These are phyloP conservation scores for Phytophthora agathidicida DNA, from an alignment of 352 stramenopile species.

Conservation along the genomic window DNA sequence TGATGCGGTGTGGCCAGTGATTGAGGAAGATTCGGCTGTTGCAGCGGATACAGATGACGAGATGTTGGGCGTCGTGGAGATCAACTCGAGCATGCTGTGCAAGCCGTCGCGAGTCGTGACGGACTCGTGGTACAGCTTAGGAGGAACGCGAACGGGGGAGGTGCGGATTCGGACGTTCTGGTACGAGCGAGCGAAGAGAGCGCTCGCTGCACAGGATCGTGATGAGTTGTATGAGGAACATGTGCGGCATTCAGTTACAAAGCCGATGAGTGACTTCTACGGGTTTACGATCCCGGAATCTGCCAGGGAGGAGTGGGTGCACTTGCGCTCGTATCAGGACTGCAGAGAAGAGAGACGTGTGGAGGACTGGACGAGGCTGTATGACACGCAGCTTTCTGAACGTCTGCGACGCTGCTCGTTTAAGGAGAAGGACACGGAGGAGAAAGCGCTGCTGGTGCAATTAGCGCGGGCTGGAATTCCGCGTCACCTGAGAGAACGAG, in stretches of 20 bases:
- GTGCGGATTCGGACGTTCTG: conserved; percentile 70
- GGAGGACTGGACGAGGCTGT: conserved; percentile 64
- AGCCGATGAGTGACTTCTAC: conserved; percentile 61
- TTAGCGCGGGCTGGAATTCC: conserved; percentile 62
- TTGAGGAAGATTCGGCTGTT: conserved; percentile 13
- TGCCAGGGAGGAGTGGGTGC: conserved; percentile 49
- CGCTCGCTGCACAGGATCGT: conserved; percentile 27
- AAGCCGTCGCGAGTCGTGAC: conserved; percentile 44
- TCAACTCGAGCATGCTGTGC: conserved; percentile 47
- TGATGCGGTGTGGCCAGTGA: conserved; percentile 18
- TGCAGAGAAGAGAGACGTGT: conserved; percentile 72
- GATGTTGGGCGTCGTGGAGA: conserved; percentile 56
- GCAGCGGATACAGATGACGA: conserved; percentile 40
- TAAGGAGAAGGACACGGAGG: conserved; percentile 36
- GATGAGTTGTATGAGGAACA: conserved; percentile 50
- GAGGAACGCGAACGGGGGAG: conserved; percentile 58
- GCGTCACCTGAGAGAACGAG: conserved; percentile 61
- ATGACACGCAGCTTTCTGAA: conserved; percentile 54
- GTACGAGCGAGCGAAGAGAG: conserved; percentile 24
- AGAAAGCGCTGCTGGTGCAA: conserved; percentile 41
- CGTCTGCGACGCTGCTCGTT: conserved; percentile 34
- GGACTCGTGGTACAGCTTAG: conserved; percentile 66
- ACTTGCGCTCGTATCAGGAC: conserved; percentile 77
- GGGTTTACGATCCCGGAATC: conserved; percentile 65
- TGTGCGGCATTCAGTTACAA: conserved; percentile 26